A percentile compares a stretch with the other conserved stretches of the same genome.
These are phyloP conservation scores for Nissolia schottii DNA, from an alignment of 306 rosid species.

Conservation along the genomic window DNA sequence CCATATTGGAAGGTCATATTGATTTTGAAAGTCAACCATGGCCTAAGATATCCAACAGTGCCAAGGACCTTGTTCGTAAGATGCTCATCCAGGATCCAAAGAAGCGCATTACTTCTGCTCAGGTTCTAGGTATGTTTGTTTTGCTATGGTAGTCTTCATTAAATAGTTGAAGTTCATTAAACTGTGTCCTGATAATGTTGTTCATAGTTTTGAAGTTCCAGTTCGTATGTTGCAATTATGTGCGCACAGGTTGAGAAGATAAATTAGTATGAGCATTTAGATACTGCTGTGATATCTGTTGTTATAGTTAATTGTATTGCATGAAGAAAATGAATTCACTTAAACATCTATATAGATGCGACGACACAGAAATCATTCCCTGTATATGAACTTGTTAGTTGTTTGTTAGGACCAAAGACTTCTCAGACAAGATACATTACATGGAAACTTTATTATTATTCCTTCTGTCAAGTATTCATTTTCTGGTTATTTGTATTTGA, in stretches of 20 bases:
- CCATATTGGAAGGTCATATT: slow-evolving; percentile 72
- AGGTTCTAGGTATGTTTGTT: slow-evolving; percentile 69
- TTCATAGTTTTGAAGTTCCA: background rate
- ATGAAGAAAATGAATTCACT: background rate
- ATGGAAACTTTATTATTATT: background rate
- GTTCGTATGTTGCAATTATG: background rate
- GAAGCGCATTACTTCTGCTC: slow-evolving; percentile 71
- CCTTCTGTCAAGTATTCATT: slow-evolving; percentile 3
- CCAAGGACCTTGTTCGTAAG: slow-evolving; percentile 79
- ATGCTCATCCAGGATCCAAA: slow-evolving; percentile 89
- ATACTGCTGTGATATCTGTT: background rate
- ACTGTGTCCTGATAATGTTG: background rate
- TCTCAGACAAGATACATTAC: background rate
- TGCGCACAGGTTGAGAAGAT: background rate
- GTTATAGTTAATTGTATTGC: background rate
- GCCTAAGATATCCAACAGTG: slow-evolving; percentile 74
- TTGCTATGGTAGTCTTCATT: background rate
- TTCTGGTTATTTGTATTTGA: background rate
- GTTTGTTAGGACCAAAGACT: too few relatives aligned
- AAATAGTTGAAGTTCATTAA: background rate
- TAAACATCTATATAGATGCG: too few relatives aligned
- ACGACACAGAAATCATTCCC: too few relatives aligned
- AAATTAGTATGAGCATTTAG: background rate
- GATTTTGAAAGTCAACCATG: slow-evolving; percentile 82
- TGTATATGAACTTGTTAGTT: too few relatives aligned